Evolutionary conservation across 2,329 filamentous ascomycete species (phyloP).

Genomic region (Botryotinia convoluta): DNA sequence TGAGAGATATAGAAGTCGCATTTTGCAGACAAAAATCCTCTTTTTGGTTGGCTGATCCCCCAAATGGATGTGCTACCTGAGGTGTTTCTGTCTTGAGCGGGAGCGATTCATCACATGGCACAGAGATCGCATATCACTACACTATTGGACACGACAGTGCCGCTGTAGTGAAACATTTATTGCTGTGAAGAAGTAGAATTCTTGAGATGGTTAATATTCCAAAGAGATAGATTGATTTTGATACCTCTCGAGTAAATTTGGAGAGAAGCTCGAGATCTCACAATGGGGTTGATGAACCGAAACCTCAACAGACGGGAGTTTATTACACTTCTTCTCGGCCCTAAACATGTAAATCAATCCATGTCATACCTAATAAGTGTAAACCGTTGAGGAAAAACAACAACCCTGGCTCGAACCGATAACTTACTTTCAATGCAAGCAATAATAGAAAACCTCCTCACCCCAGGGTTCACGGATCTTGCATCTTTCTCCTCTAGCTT

Average conservation of each 20-base stretch:
- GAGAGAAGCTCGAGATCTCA: not conserved
- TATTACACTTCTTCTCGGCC: not conserved
- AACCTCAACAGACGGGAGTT: not conserved
- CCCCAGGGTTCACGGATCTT: not conserved
- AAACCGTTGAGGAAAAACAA: constrained; percentile 13
- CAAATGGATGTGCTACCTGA: constrained; percentile 15
- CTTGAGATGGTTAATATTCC: not conserved
- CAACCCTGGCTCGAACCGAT: constrained; percentile 13
- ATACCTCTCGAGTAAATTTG: not conserved
- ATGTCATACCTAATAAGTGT: not conserved
- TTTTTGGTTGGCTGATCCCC: not conserved
- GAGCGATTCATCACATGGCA: constrained; percentile 22
- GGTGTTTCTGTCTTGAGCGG: constrained; percentile 17
- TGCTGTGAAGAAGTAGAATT: constrained; percentile 6
- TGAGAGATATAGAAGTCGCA: not conserved
- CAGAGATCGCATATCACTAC: constrained; percentile 21
- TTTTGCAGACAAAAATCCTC: not conserved
- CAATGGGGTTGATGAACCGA: not conserved
- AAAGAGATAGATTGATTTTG: not conserved
- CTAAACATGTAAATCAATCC: not conserved
- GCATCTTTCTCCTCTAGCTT: not conserved
- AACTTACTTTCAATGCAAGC: not conserved
- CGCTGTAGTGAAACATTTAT: constrained; percentile 18
- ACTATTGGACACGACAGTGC: constrained; percentile 17
- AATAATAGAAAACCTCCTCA: not conserved